Base-by-base conservation (phyloP, 768 basidiomycete species). In the Lentinula boryana region DNA sequence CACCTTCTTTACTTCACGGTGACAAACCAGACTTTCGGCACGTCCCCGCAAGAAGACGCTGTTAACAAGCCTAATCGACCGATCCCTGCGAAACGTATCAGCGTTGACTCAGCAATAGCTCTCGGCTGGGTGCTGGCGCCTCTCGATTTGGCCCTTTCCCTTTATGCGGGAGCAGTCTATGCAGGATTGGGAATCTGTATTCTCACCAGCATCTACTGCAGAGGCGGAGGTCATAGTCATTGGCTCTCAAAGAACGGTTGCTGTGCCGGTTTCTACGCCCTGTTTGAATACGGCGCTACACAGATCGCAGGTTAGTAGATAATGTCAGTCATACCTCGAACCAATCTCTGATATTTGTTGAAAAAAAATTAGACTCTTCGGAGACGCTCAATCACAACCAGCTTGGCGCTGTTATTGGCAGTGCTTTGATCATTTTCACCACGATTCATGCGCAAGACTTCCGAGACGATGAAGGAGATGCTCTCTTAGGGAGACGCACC, bases 391-490 rank as follows among this genome's bases (percentile, higher is more conserved):
- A 16, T 32, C 36, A 38, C 10, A 27, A 58, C 27, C 18, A 51
- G 4, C 15, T 50, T 23, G 33, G 32, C 5, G 46, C 58, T 10
- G 35, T 60, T 5, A 33, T 62, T 36, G 58, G 68, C 8, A 76
- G 74, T 50, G 62, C 68, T 0, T 55, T 67, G 9, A 69, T 75
- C 13, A 68, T 75, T 7, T 55, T 70, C 44, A 73, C 72, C 7
- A 78, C 77, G 2, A 73, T 76, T 10, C 74, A 77, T 36, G 70
- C 72, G 0, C 71, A 74, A 60, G 74, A 75, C 46, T 75, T 75
- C 58, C 62, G 65, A 2, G 74, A 75, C 32, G 66, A 66, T 18
- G 64, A 66, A 9, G 74, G 74, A 3, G 74, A 75, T 54, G 60
- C 58, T 23, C 62, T 43, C 27, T 62, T 66, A 13, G 73, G 74